Evolutionary conservation across 2,329 filamentous ascomycete genomes (phyloP), one percentile per base, ranked within the genome.

Genomic region (Penicillium brasilianum): DNA sequence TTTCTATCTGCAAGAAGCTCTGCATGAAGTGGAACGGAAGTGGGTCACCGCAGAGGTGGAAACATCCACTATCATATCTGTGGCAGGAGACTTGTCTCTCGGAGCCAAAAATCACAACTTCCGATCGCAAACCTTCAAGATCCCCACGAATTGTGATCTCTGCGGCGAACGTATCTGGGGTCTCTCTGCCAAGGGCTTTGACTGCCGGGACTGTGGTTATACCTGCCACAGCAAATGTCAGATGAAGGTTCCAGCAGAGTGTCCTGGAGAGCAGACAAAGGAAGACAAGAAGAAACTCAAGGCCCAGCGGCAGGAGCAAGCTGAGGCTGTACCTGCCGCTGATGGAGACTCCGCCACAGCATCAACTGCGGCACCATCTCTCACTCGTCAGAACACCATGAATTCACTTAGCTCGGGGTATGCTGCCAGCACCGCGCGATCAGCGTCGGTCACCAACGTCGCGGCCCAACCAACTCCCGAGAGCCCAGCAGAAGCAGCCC

Each of bases 161-260:
- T 99, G 95, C 70, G 93, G 93, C 18, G 95, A 99, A 74, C 87
- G 95, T 30, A 97, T 99, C 75, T 99, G 95, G 95, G 95, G 95
- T 0, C 78, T 99, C 43, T 96, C 92, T 32, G 94, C 95, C 39
- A 99, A 99, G 79, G 95, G 95, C 0, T 96, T 97, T 73, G 93
- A 96, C 75, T 99, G 95, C 73, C 87, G 90, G 69, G 94, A 98
- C 76, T 99, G 95, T 72, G 95, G 96, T 36, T 99, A 97, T 79
- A 97, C 93, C 1, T 99, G 95, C 74, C 95, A 99, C 79, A 96
- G 89, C 82, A 99, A 99, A 80, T 99, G 95, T 76, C 92, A 99
- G 81, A 95, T 99, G 90, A 99, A 98, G 78, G 95, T 98, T 0
- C 93, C 95, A 0, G 91, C 95, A 8, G 92, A 97, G 74, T 99